These are phyloP conservation scores for Sistotremastrum suecicum DNA, from an alignment of 768 basidiomycete genomes.

Conservation along the genomic window DNA sequence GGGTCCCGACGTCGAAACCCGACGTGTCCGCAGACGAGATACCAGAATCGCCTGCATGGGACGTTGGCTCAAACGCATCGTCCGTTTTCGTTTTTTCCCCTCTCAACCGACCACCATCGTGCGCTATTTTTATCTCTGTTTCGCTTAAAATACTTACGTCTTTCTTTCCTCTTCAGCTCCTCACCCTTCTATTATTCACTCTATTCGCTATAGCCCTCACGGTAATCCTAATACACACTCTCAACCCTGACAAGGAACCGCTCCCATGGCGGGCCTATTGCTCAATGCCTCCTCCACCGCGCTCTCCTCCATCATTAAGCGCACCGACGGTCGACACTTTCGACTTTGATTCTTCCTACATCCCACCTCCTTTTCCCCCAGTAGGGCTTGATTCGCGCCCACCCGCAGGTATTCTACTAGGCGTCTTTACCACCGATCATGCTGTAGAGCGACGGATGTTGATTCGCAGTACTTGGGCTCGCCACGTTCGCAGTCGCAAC, in stretches of 20 bases:
- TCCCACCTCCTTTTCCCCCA: constrained; percentile 51
- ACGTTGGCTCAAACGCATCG: constrained; percentile 38
- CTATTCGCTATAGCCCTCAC: constrained; percentile 75
- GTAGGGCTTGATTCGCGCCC: constrained; percentile 54
- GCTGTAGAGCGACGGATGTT: constrained; percentile 75
- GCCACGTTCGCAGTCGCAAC: constrained; percentile 60
- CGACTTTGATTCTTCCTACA: constrained; percentile 12
- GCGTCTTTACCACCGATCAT: constrained; percentile 82
- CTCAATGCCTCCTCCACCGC: constrained; percentile 43
- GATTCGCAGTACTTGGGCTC: constrained; percentile 83
- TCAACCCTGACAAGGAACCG: constrained; percentile 93
- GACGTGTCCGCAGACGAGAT: constrained; percentile 42
- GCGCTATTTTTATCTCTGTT: constrained; percentile 16
- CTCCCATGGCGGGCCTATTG: constrained; percentile 93
- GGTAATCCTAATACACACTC: constrained; percentile 75
- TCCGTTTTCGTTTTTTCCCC: constrained; percentile 66
- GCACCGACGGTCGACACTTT: constrained; percentile 24
- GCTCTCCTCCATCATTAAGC: constrained; percentile 27
- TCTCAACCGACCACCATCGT: constrained; percentile 73
- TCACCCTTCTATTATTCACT: constrained; percentile 62
- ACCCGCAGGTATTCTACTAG: constrained; percentile 78
- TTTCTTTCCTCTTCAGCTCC: constrained; percentile 27
- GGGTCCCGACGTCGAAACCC: constrained; percentile 21
- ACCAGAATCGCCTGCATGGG: constrained; percentile 18
- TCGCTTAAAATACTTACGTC: constrained; percentile 7